Evolutionary conservation across 2,329 filamentous ascomycete species (phyloP).

Genomic region (Diplodia intermedia): DNA sequence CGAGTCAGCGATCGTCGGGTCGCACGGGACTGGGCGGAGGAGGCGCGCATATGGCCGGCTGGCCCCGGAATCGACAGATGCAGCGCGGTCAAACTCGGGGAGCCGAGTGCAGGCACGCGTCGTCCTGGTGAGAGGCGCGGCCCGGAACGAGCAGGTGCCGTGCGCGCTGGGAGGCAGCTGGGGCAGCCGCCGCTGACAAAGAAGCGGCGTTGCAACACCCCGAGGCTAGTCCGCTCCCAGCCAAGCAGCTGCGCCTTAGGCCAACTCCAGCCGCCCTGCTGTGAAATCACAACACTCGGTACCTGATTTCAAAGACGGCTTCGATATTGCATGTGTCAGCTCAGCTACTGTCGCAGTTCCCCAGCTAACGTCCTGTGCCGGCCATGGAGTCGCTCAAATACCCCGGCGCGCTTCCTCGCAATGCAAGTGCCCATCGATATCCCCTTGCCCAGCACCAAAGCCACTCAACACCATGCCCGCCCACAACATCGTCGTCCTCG

Average conservation of each 20-base stretch:
- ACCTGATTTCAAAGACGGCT: background rate
- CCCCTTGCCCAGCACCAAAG: background rate
- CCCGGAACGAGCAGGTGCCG: background rate
- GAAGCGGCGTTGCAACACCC: background rate
- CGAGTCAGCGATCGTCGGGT: background rate
- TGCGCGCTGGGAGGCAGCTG: too few relatives aligned
- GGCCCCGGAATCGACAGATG: background rate
- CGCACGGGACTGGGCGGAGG: background rate
- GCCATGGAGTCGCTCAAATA: background rate
- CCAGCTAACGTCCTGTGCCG: background rate
- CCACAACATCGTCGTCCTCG: slow-evolving; percentile 47
- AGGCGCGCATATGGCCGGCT: slow-evolving; percentile 11
- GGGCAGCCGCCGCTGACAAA: background rate
- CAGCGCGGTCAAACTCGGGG: too few relatives aligned
- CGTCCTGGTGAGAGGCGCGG: background rate
- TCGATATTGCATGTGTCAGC: slow-evolving; percentile 1
- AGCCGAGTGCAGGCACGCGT: too few relatives aligned
- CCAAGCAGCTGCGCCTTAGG: too few relatives aligned
- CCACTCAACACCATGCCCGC: background rate
- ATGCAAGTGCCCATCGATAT: background rate
- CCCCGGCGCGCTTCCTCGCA: background rate
- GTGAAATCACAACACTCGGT: too few relatives aligned
- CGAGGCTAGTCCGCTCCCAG: background rate
- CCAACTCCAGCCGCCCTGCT: too few relatives aligned
- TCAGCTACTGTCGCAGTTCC: too few relatives aligned